Evolutionary conservation across 179 eudicot species (phyloP).

Genomic region (Beta lomatogona): DNA sequence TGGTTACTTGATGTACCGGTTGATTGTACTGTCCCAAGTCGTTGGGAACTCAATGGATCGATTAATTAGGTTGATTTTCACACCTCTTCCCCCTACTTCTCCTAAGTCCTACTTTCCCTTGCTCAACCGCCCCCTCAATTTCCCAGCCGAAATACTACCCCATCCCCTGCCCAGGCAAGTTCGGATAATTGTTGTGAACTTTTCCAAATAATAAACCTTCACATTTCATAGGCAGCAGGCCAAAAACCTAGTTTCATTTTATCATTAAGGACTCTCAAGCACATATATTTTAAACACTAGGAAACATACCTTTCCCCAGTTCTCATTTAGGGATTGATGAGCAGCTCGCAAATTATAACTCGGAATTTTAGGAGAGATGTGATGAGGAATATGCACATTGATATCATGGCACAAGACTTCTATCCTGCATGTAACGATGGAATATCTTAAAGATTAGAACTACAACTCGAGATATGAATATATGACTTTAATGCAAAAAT

Average conservation of each 20-base stretch:
- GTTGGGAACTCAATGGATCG: no score
- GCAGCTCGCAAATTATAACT: slow-evolving; percentile 92
- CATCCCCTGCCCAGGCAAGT: no score
- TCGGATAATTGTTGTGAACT: no score
- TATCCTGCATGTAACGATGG: slow-evolving; percentile 53
- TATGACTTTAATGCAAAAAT: neutral
- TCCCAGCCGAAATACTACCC: no score
- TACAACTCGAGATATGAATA: neutral
- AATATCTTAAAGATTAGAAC: slow-evolving; percentile 11
- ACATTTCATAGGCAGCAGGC: neutral
- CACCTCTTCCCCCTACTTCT: no score
- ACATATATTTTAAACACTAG: neutral
- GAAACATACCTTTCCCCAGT: slow-evolving; percentile 83
- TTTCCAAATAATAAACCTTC: neutral
- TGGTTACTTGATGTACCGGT: no score
- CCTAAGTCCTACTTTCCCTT: no score
- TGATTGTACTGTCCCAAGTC: no score
- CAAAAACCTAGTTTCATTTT: neutral
- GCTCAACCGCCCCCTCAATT: no score
- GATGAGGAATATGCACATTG: slow-evolving; percentile 93
- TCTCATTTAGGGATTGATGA: slow-evolving; percentile 74
- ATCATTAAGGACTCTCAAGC: neutral
- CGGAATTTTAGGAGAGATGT: slow-evolving; percentile 86
- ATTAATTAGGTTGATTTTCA: no score
- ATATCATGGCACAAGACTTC: slow-evolving; percentile 92